Evolutionary conservation across 176 grass and related monocot genomes (phyloP), one percentile per base, ranked within the genome.

Genomic region (Avena insularis): DNA sequence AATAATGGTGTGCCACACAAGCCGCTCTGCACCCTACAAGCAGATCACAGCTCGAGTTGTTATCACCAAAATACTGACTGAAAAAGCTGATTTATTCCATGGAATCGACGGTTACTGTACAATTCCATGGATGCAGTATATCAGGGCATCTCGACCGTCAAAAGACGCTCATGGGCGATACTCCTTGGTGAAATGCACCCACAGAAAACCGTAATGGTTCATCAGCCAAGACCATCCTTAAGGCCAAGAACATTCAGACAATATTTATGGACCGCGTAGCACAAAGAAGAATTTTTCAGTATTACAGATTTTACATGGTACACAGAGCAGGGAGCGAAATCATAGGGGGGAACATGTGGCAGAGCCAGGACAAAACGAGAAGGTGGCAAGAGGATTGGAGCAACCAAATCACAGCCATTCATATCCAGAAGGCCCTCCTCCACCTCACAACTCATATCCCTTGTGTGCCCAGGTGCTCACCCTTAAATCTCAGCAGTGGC

Each of bases 381-480:
- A 86, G 62, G 82, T 83, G 89, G 66, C 85, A 88, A 86, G 85
- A 84, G 83, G 93, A 93, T 93, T 89, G 86, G 85, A 86, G 86
- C 88, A 89, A 70, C 78, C 83, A 84, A 83, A 86, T 87, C 84
- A 80, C 75, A 86, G 60, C 97, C 97, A 91, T 93, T 89, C 97
- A 90, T 90, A 89, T 98, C 58, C 57, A 61, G 55, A 84, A 63
- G 45, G 76, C 36, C 61, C 90, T 87, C 75, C 91, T 93, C 87
- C 87, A 83, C 97, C 94, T 93, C 92, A 94, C 87, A 97, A 78
- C 91, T 93, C 89, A 96, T 94, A 99, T 97, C 97, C 83, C 80
- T 66, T 90, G 81, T 70, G 51, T 84, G 57, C 65, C 31, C 71
- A 76, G 47, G 69, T 90, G 61, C 80, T 80, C 85, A 43, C 84